phyloP scores from a whole-genome alignment of 2,329 filamentous ascomycete species.

The Orbilia javanica region DNA sequence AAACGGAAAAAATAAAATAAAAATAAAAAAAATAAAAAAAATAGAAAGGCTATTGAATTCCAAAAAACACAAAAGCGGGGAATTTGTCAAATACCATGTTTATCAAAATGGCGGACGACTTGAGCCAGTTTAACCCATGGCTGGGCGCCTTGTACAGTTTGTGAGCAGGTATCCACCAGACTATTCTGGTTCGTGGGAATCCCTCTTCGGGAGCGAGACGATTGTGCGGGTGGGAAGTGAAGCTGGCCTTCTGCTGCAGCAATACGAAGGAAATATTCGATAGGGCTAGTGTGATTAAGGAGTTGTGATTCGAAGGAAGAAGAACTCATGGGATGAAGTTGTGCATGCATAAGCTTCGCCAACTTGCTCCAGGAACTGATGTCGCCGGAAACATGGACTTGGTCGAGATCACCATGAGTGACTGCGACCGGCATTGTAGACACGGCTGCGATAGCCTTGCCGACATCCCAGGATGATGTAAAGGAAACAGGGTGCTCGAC shows the following conservation, averaged over 20 bases:
- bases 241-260: conserved; percentile 55
- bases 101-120: conserved; percentile 55
- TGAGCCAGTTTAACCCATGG: conserved; percentile 49
- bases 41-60: conserved; percentile 15
- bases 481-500: conserved; percentile 43
- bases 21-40: conserved; percentile 13
- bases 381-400: conserved; percentile 50
- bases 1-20: conserved; percentile 10
- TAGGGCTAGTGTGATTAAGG: conserved; percentile 29
- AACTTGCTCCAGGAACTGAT: conserved; percentile 49
- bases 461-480: conserved; percentile 55
- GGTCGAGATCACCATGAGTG: conserved; percentile 30
- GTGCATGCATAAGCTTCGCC: conserved; percentile 40
- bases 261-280: conserved; percentile 48
- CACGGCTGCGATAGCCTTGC: conserved; percentile 46
- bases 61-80: conserved; percentile 16
- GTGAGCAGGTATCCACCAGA: conserved; percentile 36
- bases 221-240: conserved; percentile 46
- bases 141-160: conserved; percentile 19
- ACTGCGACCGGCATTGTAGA: conserved; percentile 39
- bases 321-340: conserved; percentile 9
- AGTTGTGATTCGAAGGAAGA: conserved; percentile 40
- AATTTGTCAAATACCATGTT: conserved; percentile 59
- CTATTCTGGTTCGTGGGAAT: conserved; percentile 38
- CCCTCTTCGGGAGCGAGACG: conserved; percentile 28